Evolutionary conservation across 768 basidiomycete species (phyloP), one percentile per base, ranked within the genome.

Genomic region (Hygrocybe punicea): DNA sequence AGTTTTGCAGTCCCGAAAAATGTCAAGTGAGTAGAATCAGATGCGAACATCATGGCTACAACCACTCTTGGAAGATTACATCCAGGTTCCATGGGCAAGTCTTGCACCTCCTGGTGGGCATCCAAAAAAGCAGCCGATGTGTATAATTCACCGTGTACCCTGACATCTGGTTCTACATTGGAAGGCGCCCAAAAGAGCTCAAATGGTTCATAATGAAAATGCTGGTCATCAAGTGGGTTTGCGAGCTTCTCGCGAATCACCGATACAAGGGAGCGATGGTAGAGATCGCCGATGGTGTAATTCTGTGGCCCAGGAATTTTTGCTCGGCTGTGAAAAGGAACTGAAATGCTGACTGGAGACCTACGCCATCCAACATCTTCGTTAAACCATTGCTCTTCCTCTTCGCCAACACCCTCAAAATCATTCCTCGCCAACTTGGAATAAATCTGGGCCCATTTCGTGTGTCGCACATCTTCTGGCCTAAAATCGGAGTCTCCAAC

Each of bases 1-100:
- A 63, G 39, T 24, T 55, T 58, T 16, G 57, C 54, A 33, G 16
- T 45, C 11, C 60, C 49, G 33, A 63, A 63, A 10, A 25, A 23
- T 1, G 62, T 59, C 10, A 63, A 47, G 17, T 63, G 62, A 17
- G 62, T 63, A 24, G 56, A 11, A 47, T 62, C 61, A 5, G 60
- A 62, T 40, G 44, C 61, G 33, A 60, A 52, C 59, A 63, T 59
- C 17, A 62, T 17, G 2, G 56, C 61, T 5, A 57, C 40, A 36
- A 63, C 52, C 25, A 57, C 51, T 24, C 56, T n/a, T 17, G 56
- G 60, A 45, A 63, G 57, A 14, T 24, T 16, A 46, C 61, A 62
- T 7, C 51, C 60, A 42, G 56, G 47, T 19, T 51, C 48, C 17
- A 24, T 19, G n/a, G 57, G 51, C 16, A 47, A 46, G 24, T 52